A percentile compares a stretch with the other conserved stretches of the same genome.
Evolutionary conservation across 2,329 filamentous ascomycete species (phyloP).

Genomic region (Aspergillus tamarii): DNA sequence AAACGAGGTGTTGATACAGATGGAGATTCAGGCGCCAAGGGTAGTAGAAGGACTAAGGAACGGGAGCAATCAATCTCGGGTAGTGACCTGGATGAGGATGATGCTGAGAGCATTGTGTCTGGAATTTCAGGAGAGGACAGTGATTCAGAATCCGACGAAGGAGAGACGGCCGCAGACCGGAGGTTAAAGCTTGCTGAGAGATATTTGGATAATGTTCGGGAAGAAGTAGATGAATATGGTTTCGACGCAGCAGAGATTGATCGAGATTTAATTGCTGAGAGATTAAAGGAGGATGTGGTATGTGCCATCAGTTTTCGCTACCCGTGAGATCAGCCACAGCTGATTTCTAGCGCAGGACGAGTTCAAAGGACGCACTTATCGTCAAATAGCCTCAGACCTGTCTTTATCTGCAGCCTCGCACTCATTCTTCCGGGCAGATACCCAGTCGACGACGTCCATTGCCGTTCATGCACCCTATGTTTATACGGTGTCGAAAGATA

Average conservation of each 20-base stretch:
- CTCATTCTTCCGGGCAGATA: slow-evolving; percentile 77
- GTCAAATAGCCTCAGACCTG: slow-evolving; percentile 73
- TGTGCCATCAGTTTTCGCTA: slow-evolving; percentile 24
- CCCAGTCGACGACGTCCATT: slow-evolving; percentile 75
- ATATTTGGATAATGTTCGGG: slow-evolving; percentile 86
- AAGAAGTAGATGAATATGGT: slow-evolving; percentile 79
- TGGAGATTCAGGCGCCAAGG: slow-evolving; percentile 35
- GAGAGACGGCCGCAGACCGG: slow-evolving; percentile 87
- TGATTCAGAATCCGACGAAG: slow-evolving; percentile 70
- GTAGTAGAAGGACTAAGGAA: slow-evolving; percentile 50
- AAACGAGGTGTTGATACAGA: slow-evolving; percentile 47
- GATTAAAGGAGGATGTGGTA: slow-evolving; percentile 85
- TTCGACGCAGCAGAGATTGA: slow-evolving; percentile 96
- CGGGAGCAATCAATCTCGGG: slow-evolving; percentile 84
- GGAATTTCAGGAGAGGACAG: slow-evolving; percentile 53
- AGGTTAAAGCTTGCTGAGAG: slow-evolving; percentile 84
- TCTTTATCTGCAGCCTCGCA: slow-evolving; percentile 69
- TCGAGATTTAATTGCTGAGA: slow-evolving; percentile 85
- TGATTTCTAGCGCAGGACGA: slow-evolving; percentile 61
- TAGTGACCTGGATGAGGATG: slow-evolving; percentile 73
- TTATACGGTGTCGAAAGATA: slow-evolving; percentile 88
- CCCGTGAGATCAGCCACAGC: slow-evolving; percentile 6
- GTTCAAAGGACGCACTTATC: slow-evolving; percentile 85
- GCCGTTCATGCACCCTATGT: slow-evolving; percentile 77
- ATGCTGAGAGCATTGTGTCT: slow-evolving; percentile 52